Percentiles rank a stretch among this genome's conserved stretches.
Conservation (phyloP, 2,329 filamentous ascomycete genomes). For the Cladosporium halotolerans region DNA sequence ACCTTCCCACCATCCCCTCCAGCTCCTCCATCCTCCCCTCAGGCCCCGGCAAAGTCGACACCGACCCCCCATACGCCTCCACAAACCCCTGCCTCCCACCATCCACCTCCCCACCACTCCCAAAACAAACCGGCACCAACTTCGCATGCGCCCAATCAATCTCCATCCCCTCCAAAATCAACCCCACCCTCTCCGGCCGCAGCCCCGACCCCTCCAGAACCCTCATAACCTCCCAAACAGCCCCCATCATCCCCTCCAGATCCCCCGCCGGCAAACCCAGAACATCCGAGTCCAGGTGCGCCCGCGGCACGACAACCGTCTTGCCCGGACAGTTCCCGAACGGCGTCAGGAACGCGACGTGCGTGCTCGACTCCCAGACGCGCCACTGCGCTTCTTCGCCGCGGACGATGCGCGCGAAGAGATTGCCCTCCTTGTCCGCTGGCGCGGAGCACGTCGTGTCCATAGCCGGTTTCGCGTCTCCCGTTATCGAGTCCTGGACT, state of each 20-base stretch:
- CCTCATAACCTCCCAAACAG: slow-evolving; percentile 3
- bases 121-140: neutral
- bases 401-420: slow-evolving; percentile 5
- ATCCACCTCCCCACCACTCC: neutral
- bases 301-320: slow-evolving; percentile 4
- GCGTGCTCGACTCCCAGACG: neutral
- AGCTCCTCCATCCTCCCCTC: slow-evolving; percentile 6
- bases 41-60: slow-evolving; percentile 2
- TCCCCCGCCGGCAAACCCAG: neutral
- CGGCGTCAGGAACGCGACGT: slow-evolving; percentile 5
- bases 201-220: neutral
- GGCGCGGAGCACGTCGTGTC: neutral
- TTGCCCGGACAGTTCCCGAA: slow-evolving; percentile 3
- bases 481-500: neutral
- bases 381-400: slow-evolving; percentile 7
- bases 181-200: neutral
- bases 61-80: neutral
- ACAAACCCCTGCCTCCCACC: neutral
- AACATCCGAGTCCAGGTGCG: neutral
- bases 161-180: slow-evolving; percentile 11
- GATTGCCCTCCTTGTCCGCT: neutral
- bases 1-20: slow-evolving; percentile 13
- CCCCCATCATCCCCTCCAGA: neutral
- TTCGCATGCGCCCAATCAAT: slow-evolving; percentile 8
- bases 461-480: neutral